Evolutionary conservation across 306 rosid genomes (phyloP), one percentile per base, ranked within the genome.

Genomic region (Morella rubra): DNA sequence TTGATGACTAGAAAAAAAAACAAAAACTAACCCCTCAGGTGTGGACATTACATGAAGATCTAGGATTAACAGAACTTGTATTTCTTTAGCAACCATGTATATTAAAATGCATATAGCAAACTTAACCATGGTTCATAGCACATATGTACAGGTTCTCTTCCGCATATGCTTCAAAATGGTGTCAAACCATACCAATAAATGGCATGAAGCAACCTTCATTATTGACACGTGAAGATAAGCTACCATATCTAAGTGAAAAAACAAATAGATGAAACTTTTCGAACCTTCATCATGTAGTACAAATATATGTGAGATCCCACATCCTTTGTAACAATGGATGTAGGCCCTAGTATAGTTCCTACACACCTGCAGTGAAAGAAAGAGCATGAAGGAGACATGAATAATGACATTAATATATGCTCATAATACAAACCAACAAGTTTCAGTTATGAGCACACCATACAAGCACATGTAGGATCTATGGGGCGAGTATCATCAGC

Each of bases 301-400:
- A 95, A 80, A 87, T 95, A 82, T 88, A 95, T 44, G 99, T 95
- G 97, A 85, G 99, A 95, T 51, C 99, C 97, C 97, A 92, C 97
- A 84, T 95, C 97, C 80, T 90, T 90, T 46, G 99, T 90, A 79
- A 81, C 91, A 88, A 87, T 95, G 99, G 79, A 95, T 87, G 83
- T 92, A 95, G 54, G 99, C 97, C 88, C 99, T 88, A 50, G 86
- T 76, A 86, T 90, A 95, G 74, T 89, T 92, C 91, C 89, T 92
- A 82, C 99, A 95, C 56, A 95, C 97, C 99, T 92, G 69, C 41
- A 73, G 68, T 58, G 78, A 72, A 73, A 66, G 44, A 69, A 87
- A 82, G 20, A 73, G 70, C 71, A 71, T 61, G 68, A 81, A 77
- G 79, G 77, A 73, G 52, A 51, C 42, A 58, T 61, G 53, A 73